A percentile compares a stretch with the other conserved stretches of the same genome.
These are phyloP conservation scores for Fusarium sp. DNA, from an alignment of 2,329 filamentous ascomycete species.

Conservation along the genomic window DNA sequence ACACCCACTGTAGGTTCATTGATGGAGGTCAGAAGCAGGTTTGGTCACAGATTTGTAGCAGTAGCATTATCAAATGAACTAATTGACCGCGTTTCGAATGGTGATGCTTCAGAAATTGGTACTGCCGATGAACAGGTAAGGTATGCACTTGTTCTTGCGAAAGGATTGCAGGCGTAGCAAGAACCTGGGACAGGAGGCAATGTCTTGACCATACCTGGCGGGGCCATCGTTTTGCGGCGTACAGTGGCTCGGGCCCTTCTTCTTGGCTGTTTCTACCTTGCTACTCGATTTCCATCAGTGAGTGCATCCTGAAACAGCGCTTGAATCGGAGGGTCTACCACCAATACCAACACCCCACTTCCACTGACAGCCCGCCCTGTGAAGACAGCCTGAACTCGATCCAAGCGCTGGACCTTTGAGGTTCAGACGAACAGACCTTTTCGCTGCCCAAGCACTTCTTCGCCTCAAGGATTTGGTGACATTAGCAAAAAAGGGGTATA, in stretches of 20 bases:
- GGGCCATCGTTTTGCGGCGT: accelerated
- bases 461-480: accelerated
- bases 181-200: accelerated
- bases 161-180: neutral
- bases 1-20: no score
- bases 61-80: neutral
- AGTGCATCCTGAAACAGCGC: no score
- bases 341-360: neutral
- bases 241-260: accelerated
- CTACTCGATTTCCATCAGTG: neutral
- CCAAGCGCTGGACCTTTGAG: accelerated
- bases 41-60: accelerated
- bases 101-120: no score
- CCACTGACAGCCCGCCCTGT: neutral
- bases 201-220: accelerated
- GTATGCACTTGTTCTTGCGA: accelerated
- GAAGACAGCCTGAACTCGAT: neutral
- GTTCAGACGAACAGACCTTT: neutral
- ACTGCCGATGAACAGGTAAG: accelerated
- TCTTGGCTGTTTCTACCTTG: accelerated
- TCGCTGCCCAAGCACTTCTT: accelerated
- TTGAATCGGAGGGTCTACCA: accelerated
- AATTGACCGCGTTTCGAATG: accelerated
- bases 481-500: neutral
- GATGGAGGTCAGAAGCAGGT: no score